phyloP scores from a whole-genome alignment of 495 filamentous ascomycete species.

The Physcia stellaris region DNA sequence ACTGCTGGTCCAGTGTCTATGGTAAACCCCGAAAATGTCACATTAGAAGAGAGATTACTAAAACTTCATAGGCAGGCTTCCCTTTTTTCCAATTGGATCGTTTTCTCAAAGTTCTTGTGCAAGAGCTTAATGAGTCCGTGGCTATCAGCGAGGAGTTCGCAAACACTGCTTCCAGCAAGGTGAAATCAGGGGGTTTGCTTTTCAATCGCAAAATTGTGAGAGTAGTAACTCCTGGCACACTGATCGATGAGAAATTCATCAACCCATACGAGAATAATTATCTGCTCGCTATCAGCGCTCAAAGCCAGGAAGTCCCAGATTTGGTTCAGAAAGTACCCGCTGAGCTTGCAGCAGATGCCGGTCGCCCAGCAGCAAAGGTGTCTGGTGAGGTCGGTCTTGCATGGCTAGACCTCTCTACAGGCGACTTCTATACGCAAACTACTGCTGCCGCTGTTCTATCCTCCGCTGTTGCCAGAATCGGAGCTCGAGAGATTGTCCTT shows the following conservation, averaged over 20 bases:
- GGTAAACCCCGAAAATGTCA: too few relatives aligned
- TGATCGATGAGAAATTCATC: conserved; percentile 96
- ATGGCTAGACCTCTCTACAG: conserved; percentile 92
- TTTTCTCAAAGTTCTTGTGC: conserved; percentile 81
- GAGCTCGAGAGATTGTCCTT: conserved; percentile 73
- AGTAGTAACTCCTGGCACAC: conserved; percentile 82
- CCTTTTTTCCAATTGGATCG: conserved; percentile 84
- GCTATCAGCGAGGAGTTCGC: conserved; percentile 89
- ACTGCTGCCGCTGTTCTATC: conserved; percentile 58
- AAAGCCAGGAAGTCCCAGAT: conserved; percentile 11
- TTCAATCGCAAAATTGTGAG: conserved; percentile 76
- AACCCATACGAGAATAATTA: conserved; percentile 88
- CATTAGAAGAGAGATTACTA: too few relatives aligned
- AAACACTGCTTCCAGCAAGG: conserved; percentile 47
- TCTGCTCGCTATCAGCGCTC: conserved; percentile 48
- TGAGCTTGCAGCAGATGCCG: background rate
- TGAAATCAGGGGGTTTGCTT: conserved; percentile 58
- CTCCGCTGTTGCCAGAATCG: conserved; percentile 68
- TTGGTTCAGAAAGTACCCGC: conserved; percentile 10
- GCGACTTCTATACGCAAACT: conserved; percentile 79
- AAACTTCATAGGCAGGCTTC: conserved; percentile 85
- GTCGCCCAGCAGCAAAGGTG: conserved; percentile 23
- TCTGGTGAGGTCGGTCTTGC: conserved; percentile 57
- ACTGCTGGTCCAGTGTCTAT: conserved; percentile 64
- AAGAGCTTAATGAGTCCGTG: conserved; percentile 80